Evolutionary conservation across 768 basidiomycete species (phyloP).

Genomic region (Rhodotorula paludigena): DNA sequence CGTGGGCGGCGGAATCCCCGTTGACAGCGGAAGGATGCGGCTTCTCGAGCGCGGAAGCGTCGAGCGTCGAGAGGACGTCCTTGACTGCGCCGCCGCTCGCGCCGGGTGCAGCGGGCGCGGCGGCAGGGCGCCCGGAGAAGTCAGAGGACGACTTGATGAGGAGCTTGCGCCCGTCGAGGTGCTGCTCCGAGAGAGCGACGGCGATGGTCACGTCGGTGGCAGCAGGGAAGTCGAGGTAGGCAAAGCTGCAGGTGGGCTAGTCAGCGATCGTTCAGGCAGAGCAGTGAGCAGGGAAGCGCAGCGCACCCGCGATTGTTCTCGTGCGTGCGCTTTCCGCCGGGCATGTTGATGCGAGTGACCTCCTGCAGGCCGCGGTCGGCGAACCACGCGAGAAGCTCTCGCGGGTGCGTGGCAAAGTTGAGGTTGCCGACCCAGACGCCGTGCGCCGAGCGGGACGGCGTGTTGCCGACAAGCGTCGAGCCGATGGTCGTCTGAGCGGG

Average conservation of each 20-base stretch:
- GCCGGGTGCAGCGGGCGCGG: background rate
- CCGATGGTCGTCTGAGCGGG: slow-evolving; percentile 15
- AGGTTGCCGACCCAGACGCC: slow-evolving; percentile 92
- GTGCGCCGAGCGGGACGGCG: slow-evolving; percentile 46
- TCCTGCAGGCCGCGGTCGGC: slow-evolving; percentile 47
- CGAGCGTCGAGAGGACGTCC: slow-evolving; percentile 47
- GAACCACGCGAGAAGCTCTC: slow-evolving; percentile 53
- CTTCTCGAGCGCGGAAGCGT: slow-evolving; percentile 49
- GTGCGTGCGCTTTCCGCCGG: slow-evolving; percentile 55
- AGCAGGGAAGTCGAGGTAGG: slow-evolving; percentile 88
- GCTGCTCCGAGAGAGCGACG: slow-evolving; percentile 72
- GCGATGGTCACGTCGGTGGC: slow-evolving; percentile 68
- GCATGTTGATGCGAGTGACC: slow-evolving; percentile 79
- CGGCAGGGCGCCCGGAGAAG: slow-evolving; percentile 36
- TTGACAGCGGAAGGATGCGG: slow-evolving; percentile 51
- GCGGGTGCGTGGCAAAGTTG: slow-evolving; percentile 76
- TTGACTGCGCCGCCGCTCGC: slow-evolving; percentile 44
- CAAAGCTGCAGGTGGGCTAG: slow-evolving; percentile 59
- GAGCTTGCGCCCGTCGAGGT: slow-evolving; percentile 74
- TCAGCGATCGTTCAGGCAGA: no score
- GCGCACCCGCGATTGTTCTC: slow-evolving; percentile 75
- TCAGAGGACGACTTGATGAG: slow-evolving; percentile 85
- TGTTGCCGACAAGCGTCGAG: slow-evolving; percentile 42
- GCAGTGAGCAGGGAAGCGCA: background rate
- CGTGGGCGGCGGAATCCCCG: slow-evolving; percentile 16